A percentile compares a stretch with the other conserved stretches of the same genome.
Evolutionary conservation across 139 green algal species (phyloP).

Genomic region (Chlorella ohadii): DNA sequence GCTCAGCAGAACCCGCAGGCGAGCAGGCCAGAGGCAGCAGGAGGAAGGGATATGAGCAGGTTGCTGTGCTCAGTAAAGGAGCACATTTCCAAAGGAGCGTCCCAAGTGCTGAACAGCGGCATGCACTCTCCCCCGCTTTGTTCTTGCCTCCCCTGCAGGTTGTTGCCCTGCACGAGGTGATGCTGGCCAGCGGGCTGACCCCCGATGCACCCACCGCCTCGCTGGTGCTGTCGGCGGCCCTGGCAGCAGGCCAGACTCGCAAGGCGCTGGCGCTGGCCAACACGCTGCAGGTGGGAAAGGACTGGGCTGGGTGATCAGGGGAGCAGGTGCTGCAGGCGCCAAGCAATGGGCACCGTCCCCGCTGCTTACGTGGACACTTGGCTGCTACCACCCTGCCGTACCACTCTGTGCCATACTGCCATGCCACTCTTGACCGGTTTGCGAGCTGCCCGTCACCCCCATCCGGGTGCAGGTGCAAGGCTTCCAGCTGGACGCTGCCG

Average conservation of each 20-base stretch:
- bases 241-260: slow-evolving; percentile 2
- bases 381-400: too few species aligned
- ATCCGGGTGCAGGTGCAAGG: slow-evolving; percentile 35
- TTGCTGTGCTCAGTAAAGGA: too few species aligned
- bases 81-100: too few species aligned
- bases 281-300: slow-evolving; percentile 10
- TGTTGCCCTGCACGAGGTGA: slow-evolving; percentile 38
- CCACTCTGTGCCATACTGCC: neutral
- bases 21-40: neutral
- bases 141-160: slow-evolving; percentile 2
- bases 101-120: too few species aligned
- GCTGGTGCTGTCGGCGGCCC: slow-evolving; percentile 14
- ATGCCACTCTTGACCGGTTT: too few species aligned
- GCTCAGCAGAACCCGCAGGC: slow-evolving; percentile 22
- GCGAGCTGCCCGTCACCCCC: too few species aligned
- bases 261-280: slow-evolving; percentile 35
- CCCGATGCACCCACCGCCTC: slow-evolving; percentile 26
- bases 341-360: too few species aligned
- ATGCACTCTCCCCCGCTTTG: neutral
- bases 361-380: too few species aligned
- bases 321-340: too few species aligned
- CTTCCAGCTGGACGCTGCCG: neutral
- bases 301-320: neutral
- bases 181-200: slow-evolving; percentile 14
- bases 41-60: too few species aligned